Conservation (phyloP, 2,329 filamentous ascomycete species). For the Talaromyces sp. region DNA sequence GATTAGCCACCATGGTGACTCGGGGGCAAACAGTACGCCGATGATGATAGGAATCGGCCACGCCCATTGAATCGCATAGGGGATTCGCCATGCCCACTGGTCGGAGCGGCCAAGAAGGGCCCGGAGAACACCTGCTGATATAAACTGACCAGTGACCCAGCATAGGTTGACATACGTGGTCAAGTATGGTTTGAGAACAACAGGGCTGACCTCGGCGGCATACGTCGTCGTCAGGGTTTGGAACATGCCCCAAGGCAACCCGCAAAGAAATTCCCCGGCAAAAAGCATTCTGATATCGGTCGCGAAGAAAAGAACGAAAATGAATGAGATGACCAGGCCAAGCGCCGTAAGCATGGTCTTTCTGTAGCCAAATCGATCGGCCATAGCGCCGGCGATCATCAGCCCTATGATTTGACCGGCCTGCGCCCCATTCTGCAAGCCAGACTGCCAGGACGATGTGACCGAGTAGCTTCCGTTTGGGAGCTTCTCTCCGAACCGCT, state of each 20-base stretch:
- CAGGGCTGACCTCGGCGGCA: conserved; percentile 47
- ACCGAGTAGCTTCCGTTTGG: conserved; percentile 36
- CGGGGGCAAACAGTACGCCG: conserved; percentile 43
- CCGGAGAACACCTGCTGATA: conserved; percentile 46
- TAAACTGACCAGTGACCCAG: conserved; percentile 55
- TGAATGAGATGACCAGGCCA: conserved; percentile 34
- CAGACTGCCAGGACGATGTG: conserved; percentile 51
- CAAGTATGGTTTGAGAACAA: conserved; percentile 47
- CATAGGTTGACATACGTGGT: conserved; percentile 56
- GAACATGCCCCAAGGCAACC: conserved; percentile 55
- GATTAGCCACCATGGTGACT: conserved; percentile 50
- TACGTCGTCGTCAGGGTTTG: conserved; percentile 52
- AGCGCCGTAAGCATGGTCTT: conserved; percentile 39
- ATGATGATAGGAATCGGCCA: conserved; percentile 46
- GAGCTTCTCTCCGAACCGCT: conserved; percentile 25
- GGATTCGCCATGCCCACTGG: conserved; percentile 49
- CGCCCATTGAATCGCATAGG: conserved; percentile 51
- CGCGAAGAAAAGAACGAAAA: conserved; percentile 47
- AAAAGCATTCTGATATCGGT: conserved; percentile 39
- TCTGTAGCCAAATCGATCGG: conserved; percentile 48
- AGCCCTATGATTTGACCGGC: conserved; percentile 64
- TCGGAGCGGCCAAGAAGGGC: conserved; percentile 34
- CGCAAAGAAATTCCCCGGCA: conserved; percentile 59
- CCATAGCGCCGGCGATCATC: conserved; percentile 61
- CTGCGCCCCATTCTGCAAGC: conserved; percentile 52